Conservation (phyloP, 2,329 filamentous ascomycete genomes). For the Curvularia spicifera region DNA sequence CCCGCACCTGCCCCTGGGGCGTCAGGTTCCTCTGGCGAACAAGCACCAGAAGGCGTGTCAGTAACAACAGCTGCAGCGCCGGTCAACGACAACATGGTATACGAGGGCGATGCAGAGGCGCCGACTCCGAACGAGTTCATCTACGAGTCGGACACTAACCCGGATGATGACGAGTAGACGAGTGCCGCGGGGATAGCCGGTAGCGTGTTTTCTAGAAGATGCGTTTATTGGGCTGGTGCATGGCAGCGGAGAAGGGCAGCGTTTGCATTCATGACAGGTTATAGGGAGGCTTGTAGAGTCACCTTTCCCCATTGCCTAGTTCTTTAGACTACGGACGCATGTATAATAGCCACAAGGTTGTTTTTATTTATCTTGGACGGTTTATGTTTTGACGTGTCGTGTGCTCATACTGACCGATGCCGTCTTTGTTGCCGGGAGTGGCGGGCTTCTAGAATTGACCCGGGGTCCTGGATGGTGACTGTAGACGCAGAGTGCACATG, state of each 20-base stretch:
- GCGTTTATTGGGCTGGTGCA: conserved; percentile 24
- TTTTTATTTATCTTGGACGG: conserved; percentile 17
- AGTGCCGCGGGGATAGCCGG: conserved; percentile 8
- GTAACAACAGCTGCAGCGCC: conserved; percentile 72
- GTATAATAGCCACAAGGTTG: conserved; percentile 34
- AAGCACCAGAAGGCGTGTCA: conserved; percentile 58
- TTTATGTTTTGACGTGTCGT: conserved; percentile 9
- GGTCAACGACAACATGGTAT: conserved; percentile 72
- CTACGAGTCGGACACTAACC: conserved; percentile 73
- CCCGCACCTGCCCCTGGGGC: conserved; percentile 55
- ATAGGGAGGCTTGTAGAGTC: conserved; percentile 34
- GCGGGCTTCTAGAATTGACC: conserved; percentile 6
- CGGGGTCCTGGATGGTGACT: background rate
- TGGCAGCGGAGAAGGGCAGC: conserved; percentile 12
- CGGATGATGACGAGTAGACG: conserved; percentile 47
- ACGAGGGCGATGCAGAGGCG: conserved; percentile 83
- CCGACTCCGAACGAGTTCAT: conserved; percentile 75
- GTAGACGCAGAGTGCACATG: background rate
- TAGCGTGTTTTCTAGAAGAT: conserved; percentile 36
- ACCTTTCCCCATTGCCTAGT: conserved; percentile 35
- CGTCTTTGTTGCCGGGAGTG: background rate
- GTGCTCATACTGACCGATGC: background rate
- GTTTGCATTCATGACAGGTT: conserved; percentile 32
- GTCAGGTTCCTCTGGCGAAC: conserved; percentile 45
- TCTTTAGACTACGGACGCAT: conserved; percentile 32